These are phyloP conservation scores for Ophiostoma perfectum DNA, from an alignment of 2,329 filamentous ascomycete genomes.

Conservation along the genomic window DNA sequence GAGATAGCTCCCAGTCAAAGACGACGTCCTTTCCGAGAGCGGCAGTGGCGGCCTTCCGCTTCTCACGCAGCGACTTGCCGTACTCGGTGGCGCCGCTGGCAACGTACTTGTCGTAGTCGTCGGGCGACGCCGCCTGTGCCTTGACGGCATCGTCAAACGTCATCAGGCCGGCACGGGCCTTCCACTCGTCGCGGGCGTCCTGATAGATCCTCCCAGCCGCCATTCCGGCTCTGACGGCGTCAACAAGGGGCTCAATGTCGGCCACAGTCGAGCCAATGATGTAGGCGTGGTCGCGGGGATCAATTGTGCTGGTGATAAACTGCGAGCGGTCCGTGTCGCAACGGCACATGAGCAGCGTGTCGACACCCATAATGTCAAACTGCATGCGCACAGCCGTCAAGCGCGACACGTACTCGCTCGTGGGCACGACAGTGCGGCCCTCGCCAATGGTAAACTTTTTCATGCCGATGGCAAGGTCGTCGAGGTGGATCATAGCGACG, in stretches of 20 bases:
- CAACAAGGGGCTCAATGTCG: slow-evolving; percentile 30
- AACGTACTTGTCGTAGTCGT: slow-evolving; percentile 7
- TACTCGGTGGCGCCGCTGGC: slow-evolving; percentile 1
- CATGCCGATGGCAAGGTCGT: slow-evolving; percentile 40
- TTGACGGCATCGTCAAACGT: slow-evolving; percentile 27
- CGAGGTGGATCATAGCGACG: slow-evolving; percentile 41
- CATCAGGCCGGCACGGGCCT: slow-evolving; percentile 15
- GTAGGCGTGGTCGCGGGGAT: slow-evolving; percentile 38
- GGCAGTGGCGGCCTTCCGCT: neutral
- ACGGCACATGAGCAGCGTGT: slow-evolving; percentile 37
- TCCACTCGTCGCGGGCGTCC: slow-evolving; percentile 25
- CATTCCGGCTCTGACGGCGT: slow-evolving; percentile 29
- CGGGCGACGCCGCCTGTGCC: neutral
- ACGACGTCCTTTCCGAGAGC: slow-evolving; percentile 20
- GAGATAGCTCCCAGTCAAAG: slow-evolving; percentile 26
- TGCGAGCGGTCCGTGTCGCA: slow-evolving; percentile 37
- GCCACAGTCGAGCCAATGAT: slow-evolving; percentile 36
- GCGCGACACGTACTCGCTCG: slow-evolving; percentile 36
- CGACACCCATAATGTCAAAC: slow-evolving; percentile 38
- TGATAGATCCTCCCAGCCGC: slow-evolving; percentile 24
- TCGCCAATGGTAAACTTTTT: slow-evolving; percentile 42
- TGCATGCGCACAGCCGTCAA: slow-evolving; percentile 36
- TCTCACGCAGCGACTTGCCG: slow-evolving; percentile 13
- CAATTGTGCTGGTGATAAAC: slow-evolving; percentile 38
- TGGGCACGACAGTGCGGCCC: slow-evolving; percentile 38